Evolutionary conservation across 2,329 filamentous ascomycete species (phyloP).

Genomic region (Venturia asperata): DNA sequence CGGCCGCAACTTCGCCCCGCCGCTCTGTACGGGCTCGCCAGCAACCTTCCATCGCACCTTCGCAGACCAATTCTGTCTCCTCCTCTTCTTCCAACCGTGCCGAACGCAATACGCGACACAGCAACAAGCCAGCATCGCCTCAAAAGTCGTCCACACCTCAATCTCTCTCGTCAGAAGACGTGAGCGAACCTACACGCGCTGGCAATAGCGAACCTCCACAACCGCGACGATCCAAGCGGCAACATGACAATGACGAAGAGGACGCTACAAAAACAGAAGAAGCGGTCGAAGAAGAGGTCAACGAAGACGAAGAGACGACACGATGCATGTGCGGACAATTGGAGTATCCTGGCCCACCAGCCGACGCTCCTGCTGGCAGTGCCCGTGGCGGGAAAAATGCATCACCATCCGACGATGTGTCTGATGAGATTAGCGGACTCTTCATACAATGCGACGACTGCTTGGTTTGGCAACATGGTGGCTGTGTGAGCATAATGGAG

Average conservation of each 20-base stretch:
- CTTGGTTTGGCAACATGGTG: conserved; percentile 98
- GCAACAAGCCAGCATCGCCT: conserved; percentile 60
- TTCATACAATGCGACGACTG: conserved; percentile 98
- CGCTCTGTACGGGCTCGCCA: conserved; percentile 84
- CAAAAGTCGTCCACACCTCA: conserved; percentile 68
- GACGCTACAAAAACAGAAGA: conserved; percentile 50
- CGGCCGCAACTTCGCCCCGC: conserved; percentile 57
- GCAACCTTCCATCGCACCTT: conserved; percentile 49
- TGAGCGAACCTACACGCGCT: conserved; percentile 49
- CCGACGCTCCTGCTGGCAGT: conserved; percentile 32
- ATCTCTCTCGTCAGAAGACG: conserved; percentile 63
- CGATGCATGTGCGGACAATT: conserved; percentile 91
- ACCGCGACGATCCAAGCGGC: conserved; percentile 72
- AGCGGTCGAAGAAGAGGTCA: conserved; percentile 56
- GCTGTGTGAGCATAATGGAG: conserved; percentile 94
- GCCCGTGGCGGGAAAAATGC: conserved; percentile 8
- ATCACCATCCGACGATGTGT: conserved; percentile 42
- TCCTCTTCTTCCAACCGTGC: conserved; percentile 63
- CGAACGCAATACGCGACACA: conserved; percentile 64
- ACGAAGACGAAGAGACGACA: conserved; percentile 69
- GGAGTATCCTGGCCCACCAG: conserved; percentile 79
- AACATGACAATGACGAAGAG: conserved; percentile 51
- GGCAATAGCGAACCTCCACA: conserved; percentile 57
- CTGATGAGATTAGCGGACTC: conserved; percentile 84
- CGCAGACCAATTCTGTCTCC: conserved; percentile 61